These are phyloP conservation scores for Fraxinus albicans DNA, from an alignment of 305 asterid genomes.

Conservation along the genomic window DNA sequence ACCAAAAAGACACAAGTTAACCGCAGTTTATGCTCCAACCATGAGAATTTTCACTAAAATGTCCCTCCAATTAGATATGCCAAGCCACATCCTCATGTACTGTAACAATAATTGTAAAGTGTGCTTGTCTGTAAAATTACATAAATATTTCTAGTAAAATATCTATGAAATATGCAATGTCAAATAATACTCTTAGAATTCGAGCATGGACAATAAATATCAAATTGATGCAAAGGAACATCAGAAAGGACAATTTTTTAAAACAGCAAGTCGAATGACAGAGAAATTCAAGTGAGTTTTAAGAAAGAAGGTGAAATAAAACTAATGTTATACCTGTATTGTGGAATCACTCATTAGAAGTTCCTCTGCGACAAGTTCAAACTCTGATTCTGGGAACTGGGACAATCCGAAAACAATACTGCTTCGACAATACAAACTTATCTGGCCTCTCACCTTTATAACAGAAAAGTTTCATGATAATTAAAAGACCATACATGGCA, in stretches of 20 bases:
- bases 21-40: not conserved
- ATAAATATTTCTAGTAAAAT: not conserved
- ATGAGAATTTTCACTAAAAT: not conserved
- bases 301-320: not conserved
- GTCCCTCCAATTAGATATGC: not conserved
- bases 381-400: conserved; percentile 82
- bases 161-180: not conserved
- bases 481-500: not conserved
- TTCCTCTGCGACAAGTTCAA: conserved; percentile 97
- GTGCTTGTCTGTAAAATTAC: not conserved
- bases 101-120: not conserved
- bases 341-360: conserved; percentile 89
- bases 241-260: not conserved
- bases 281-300: not conserved
- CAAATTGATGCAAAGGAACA: not conserved
- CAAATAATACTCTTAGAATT: not conserved
- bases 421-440: conserved; percentile 78
- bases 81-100: not conserved
- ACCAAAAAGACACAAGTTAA: not conserved
- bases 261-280: not conserved
- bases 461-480: conserved; percentile 14
- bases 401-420: conserved; percentile 89
- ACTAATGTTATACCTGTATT: conserved; percentile 57
- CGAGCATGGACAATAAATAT: not conserved
- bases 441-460: conserved; percentile 95